These are phyloP conservation scores for Torulaspora franciscae DNA, from an alignment of 805 yeast species.

Conservation along the genomic window DNA sequence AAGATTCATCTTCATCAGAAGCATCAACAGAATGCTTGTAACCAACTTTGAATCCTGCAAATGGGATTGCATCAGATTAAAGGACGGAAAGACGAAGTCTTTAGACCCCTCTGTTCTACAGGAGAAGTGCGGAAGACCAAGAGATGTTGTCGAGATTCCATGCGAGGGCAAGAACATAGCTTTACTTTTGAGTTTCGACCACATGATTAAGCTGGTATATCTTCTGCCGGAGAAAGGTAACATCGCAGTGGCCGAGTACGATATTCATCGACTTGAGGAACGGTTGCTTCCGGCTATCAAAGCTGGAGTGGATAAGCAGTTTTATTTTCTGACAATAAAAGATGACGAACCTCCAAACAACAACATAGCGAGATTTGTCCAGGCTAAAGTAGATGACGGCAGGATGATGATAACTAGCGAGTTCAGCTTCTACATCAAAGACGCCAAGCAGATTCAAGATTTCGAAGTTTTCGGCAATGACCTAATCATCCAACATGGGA, in stretches of 20 bases:
- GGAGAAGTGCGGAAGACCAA: conserved; percentile 3
- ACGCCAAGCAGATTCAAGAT: conserved; percentile 12
- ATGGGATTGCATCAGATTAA: conserved; percentile 29
- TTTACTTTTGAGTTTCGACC: conserved; percentile 16
- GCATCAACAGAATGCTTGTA: conserved; percentile 28
- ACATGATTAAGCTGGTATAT: conserved; percentile 16
- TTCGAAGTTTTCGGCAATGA: conserved; percentile 18
- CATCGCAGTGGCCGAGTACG: conserved; percentile 10
- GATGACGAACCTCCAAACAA: not conserved
- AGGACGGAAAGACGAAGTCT: conserved; percentile 25
- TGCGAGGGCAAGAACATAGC: conserved; percentile 1
- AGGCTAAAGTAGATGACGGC: not conserved
- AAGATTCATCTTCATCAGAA: conserved; percentile 18
- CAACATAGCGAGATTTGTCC: not conserved
- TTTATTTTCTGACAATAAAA: conserved; percentile 8
- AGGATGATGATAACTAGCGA: conserved; percentile 5
- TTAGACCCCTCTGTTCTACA: conserved; percentile 17
- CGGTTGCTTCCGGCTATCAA: conserved; percentile 5
- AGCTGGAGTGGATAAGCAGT: conserved; percentile 8
- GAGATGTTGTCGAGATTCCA: conserved; percentile 15
- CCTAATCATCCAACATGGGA: conserved; percentile 8
- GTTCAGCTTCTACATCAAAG: conserved; percentile 4
- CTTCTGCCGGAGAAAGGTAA: conserved; percentile 18
- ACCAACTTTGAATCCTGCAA: conserved; percentile 20
- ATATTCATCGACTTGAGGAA: conserved; percentile 4